Percentiles rank a stretch among this genome's conserved stretches.
Conservation (phyloP, 768 basidiomycete species). For the Pleurotus salmoneostramineus region DNA sequence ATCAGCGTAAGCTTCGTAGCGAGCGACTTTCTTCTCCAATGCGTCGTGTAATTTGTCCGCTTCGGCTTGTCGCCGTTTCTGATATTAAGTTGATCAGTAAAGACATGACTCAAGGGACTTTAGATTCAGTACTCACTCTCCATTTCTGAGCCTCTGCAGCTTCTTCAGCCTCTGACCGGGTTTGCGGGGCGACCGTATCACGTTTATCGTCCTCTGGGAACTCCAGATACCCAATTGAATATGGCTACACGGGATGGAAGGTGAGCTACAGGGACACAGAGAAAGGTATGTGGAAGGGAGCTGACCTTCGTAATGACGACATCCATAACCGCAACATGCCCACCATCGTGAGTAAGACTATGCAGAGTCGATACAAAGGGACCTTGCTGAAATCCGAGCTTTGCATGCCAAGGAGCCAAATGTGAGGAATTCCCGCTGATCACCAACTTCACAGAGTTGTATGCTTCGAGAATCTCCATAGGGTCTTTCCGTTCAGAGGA, state of each 20-base stretch:
- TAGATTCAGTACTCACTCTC: constrained; percentile 44
- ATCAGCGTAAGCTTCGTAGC: constrained; percentile 60
- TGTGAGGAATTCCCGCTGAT: constrained; percentile 85
- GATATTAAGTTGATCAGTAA: neutral
- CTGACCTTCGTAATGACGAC: constrained; percentile 64
- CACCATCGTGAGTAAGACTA: constrained; percentile 81
- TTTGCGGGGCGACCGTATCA: constrained; percentile 33
- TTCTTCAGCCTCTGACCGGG: constrained; percentile 72
- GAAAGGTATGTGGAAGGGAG: neutral
- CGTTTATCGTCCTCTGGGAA: constrained; percentile 49
- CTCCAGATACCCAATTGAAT: constrained; percentile 81
- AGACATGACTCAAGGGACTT: neutral
- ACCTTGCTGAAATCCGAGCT: constrained; percentile 70
- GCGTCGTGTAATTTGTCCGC: constrained; percentile 53
- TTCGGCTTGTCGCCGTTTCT: constrained; percentile 60
- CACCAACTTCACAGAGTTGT: constrained; percentile 58
- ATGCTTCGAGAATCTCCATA: constrained; percentile 78
- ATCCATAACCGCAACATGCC: constrained; percentile 70
- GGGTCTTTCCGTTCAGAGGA: constrained; percentile 71
- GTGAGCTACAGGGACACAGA: neutral
- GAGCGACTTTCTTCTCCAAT: constrained; percentile 49
- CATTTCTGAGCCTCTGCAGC: constrained; percentile 53
- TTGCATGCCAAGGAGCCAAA: constrained; percentile 83
- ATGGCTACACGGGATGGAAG: constrained; percentile 39
- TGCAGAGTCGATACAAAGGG: constrained; percentile 75